A percentile compares a stretch with the other conserved stretches of the same genome.
Evolutionary conservation across 2,329 filamentous ascomycete genomes (phyloP).

Genomic region (Colletotrichum sp.): DNA sequence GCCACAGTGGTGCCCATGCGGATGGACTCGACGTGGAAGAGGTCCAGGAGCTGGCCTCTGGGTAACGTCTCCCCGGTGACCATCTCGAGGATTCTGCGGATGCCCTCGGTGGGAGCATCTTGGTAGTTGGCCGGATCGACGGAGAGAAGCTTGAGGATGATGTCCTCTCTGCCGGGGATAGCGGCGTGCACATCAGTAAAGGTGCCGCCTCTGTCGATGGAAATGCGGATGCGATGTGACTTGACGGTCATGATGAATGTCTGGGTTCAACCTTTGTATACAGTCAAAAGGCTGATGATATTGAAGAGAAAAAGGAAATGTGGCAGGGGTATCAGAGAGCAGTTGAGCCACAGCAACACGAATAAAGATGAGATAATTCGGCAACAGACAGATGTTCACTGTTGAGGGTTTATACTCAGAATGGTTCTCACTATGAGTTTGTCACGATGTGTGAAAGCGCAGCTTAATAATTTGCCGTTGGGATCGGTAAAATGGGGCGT

Average conservation of each 20-base stretch:
- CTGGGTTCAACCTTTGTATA: neutral
- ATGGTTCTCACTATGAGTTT: neutral
- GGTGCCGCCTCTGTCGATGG: slow-evolving; percentile 47
- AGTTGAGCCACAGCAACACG: neutral
- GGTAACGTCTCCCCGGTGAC: slow-evolving; percentile 36
- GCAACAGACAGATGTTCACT: neutral
- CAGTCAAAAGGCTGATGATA: neutral
- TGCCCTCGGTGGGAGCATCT: slow-evolving; percentile 77
- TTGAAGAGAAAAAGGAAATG: neutral
- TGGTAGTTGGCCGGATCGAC: slow-evolving; percentile 75
- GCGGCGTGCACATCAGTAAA: slow-evolving; percentile 76
- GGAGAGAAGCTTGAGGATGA: slow-evolving; percentile 75
- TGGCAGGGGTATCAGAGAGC: neutral
- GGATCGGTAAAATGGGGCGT: slow-evolving; percentile 5
- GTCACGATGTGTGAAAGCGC: neutral
- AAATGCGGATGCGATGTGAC: slow-evolving; percentile 35
- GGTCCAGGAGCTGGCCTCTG: slow-evolving; percentile 36
- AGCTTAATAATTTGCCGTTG: slow-evolving; percentile 4
- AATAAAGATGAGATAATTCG: neutral
- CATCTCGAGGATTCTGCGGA: slow-evolving; percentile 52
- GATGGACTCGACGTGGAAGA: slow-evolving; percentile 62
- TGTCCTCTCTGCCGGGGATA: slow-evolving; percentile 68
- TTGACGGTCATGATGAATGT: slow-evolving; percentile 24
- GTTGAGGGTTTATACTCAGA: neutral
- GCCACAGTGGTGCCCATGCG: slow-evolving; percentile 84